phyloP scores from a whole-genome alignment of 805 yeast species.

The Spathaspora sp. region DNA sequence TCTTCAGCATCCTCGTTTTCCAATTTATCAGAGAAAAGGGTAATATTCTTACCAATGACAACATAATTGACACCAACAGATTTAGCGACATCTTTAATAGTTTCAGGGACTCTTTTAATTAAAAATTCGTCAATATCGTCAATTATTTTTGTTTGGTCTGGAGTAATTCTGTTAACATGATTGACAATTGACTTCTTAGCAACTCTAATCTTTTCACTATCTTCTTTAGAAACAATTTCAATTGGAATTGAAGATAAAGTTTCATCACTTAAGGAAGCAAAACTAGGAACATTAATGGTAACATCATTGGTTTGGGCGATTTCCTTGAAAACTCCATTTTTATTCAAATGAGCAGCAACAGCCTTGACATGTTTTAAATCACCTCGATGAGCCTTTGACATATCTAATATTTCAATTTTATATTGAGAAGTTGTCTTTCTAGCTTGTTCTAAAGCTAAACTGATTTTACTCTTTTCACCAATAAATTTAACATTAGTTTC shows the following conservation, averaged over 20 bases:
- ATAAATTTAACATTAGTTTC: conserved; percentile 54
- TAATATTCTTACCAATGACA: conserved; percentile 50
- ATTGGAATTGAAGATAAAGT: conserved; percentile 46
- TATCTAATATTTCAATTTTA: conserved; percentile 67
- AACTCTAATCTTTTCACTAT: conserved; percentile 48
- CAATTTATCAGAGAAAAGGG: conserved; percentile 54
- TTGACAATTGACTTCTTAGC: conserved; percentile 74
- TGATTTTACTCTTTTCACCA: conserved; percentile 56
- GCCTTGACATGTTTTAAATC: conserved; percentile 71
- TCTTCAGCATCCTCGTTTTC: conserved; percentile 27
- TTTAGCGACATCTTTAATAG: conserved; percentile 39
- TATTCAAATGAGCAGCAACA: conserved; percentile 62
- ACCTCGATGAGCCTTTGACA: conserved; percentile 86
- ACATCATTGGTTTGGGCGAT: conserved; percentile 36
- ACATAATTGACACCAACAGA: conserved; percentile 52
- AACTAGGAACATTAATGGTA: conserved; percentile 37
- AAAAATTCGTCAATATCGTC: conserved; percentile 68
- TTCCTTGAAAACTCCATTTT: conserved; percentile 44
- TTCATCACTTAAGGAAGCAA: conserved; percentile 35
- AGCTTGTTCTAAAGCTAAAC: conserved; percentile 61
- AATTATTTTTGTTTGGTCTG: conserved; percentile 55
- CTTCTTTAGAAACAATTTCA: conserved; percentile 55
- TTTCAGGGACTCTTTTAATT: conserved; percentile 39
- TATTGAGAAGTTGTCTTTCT: conserved; percentile 56
- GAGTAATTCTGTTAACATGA: conserved; percentile 68